Evolutionary conservation across 2,329 filamentous ascomycete genomes (phyloP), one percentile per base, ranked within the genome.

Genomic region (Diplodia mutila): DNA sequence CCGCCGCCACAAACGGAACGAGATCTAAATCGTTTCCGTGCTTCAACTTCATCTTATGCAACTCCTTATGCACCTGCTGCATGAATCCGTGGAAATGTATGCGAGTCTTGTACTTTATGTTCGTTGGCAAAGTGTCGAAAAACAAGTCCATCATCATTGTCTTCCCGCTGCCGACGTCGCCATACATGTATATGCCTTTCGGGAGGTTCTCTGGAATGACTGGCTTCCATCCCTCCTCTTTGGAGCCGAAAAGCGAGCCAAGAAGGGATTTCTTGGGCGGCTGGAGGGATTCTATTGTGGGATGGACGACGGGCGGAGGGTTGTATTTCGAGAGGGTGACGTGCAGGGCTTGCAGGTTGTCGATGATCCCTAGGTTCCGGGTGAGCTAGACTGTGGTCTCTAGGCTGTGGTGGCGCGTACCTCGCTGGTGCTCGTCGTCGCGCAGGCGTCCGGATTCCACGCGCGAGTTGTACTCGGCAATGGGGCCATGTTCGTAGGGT

Each of bases 31-130:
- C 93, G 76, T 89, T 93, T 34, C 95, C 95, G 77, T 97, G 88
- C 73, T 89, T 83, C 86, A 95, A 90, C 83, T 97, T 97, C 80
- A 97, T 90, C 76, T 88, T 89, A 82, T 98, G 95, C 74, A 98
- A 83, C 69, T 94, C 87, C 78, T 90, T 93, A 81, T 99, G 95
- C 59, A 98, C 91, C 78, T 97, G 92, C 79, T 98, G 95, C 95
- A 99, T 99, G 83, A 99, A 99, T 79, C 97, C 97, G 83, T 98
- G 93, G 80, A 99, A 99, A 82, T 99, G 95, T 75, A 99, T 97
- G 57, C 95, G 87, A 55, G 90, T 96, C 82, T 97, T 97, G 37
- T 89, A 88, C 67, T 85, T 86, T 71, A 98, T 93, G 69, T 90
- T 90, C 18, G 83, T 78, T 0, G 95, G 95, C 25, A 98, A 83